A percentile compares a stretch with the other conserved stretches of the same genome.
phyloP scores from a whole-genome alignment of 2,329 filamentous ascomycete genomes.

The Neopestalotiopsis rosae region DNA sequence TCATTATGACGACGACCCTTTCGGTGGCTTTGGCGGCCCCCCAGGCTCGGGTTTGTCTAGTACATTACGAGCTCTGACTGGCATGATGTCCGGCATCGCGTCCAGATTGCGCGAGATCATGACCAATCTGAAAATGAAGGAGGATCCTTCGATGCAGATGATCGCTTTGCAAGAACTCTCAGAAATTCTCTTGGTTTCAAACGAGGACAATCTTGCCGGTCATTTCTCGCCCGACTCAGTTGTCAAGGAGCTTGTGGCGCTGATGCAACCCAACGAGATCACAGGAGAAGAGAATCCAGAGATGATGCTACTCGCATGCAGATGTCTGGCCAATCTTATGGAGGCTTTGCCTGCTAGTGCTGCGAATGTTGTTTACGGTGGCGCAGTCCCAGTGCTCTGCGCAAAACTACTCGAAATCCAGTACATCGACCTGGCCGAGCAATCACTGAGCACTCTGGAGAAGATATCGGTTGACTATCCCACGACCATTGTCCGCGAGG shows the following conservation, averaged over 20 bases:
- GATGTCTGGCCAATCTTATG: constrained; percentile 96
- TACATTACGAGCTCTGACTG: constrained; percentile 84
- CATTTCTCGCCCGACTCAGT: constrained; percentile 95
- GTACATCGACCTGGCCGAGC: constrained; percentile 96
- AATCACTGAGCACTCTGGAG: constrained; percentile 93
- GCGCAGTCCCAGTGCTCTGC: constrained; percentile 91
- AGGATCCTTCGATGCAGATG: constrained; percentile 85
- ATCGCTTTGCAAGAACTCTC: constrained; percentile 93
- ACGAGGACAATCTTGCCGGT: constrained; percentile 93
- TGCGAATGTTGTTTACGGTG: constrained; percentile 96
- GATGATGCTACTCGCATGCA: constrained; percentile 95
- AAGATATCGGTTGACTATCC: constrained; percentile 98
- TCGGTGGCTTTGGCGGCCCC: constrained; percentile 71
- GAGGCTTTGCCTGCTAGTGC: constrained; percentile 92
- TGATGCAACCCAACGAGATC: constrained; percentile 92
- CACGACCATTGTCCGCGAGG: constrained; percentile 91
- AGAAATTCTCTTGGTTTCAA: constrained; percentile 90
- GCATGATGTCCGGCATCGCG: constrained; percentile 88
- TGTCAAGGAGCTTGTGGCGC: constrained; percentile 87
- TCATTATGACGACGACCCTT: constrained; percentile 71
- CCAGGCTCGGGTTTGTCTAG: constrained; percentile 72
- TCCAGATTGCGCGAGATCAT: constrained; percentile 80
- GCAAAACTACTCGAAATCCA: constrained; percentile 95
- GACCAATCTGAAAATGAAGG: constrained; percentile 77
- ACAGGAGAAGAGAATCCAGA: constrained; percentile 88